Conservation (phyloP, 2,329 filamentous ascomycete genomes). For the Monosporascus sp. region DNA sequence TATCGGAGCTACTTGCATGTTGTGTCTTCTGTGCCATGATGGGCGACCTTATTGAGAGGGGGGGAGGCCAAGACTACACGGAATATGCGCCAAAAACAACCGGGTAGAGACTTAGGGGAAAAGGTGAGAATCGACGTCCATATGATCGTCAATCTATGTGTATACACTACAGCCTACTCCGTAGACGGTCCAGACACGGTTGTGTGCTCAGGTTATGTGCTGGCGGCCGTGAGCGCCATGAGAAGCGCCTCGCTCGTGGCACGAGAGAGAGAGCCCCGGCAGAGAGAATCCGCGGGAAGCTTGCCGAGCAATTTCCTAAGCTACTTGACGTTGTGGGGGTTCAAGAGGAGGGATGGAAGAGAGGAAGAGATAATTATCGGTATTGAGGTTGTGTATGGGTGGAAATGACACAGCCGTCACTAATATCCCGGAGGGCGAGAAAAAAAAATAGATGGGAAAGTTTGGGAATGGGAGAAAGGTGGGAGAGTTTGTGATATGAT, state of each 20-base stretch:
- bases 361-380: constrained; percentile 2
- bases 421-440: neutral
- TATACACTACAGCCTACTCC: constrained; percentile 14
- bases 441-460: constrained; percentile 11
- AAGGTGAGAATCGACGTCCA: constrained; percentile 22
- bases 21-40: constrained; percentile 30
- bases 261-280: constrained; percentile 17
- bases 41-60: constrained; percentile 26
- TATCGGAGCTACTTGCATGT: constrained; percentile 24
- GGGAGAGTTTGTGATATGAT: constrained; percentile 18
- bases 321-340: constrained; percentile 11
- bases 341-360: constrained; percentile 10
- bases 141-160: constrained; percentile 19
- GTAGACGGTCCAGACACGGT: constrained; percentile 15
- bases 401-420: neutral
- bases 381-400: neutral
- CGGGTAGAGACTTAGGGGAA: constrained; percentile 19
- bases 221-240: constrained; percentile 13
- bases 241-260: constrained; percentile 16
- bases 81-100: constrained; percentile 24
- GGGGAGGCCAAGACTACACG: constrained; percentile 28
- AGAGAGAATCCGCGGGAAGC: constrained; percentile 16
- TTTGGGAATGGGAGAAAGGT: constrained; percentile 14
- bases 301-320: constrained; percentile 17
- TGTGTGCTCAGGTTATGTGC: constrained; percentile 11